These are phyloP conservation scores for Tricholoma saponaceum DNA, from an alignment of 768 basidiomycete species.

Conservation along the genomic window DNA sequence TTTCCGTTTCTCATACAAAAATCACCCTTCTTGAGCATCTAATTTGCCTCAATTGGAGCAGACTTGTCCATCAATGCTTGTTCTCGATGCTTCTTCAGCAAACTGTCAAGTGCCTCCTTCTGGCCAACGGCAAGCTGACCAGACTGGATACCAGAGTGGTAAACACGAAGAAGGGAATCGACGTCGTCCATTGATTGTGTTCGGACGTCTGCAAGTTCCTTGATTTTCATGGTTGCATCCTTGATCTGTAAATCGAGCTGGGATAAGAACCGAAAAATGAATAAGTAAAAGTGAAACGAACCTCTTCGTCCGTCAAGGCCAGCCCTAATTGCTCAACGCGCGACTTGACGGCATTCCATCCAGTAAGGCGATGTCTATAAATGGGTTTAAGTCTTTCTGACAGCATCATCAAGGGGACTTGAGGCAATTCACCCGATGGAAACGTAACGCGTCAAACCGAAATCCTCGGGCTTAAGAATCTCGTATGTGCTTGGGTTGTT, in stretches of 20 bases:
- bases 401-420: neutral
- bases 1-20: neutral
- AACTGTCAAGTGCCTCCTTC: conserved; percentile 82
- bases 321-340: conserved; percentile 97
- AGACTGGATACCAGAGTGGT: conserved; percentile 90
- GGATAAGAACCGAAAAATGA: conserved; percentile 2
- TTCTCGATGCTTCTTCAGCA: conserved; percentile 73
- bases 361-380: conserved; percentile 84
- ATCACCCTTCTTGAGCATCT: neutral
- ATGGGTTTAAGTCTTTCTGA: neutral
- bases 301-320: conserved; percentile 85
- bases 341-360: conserved; percentile 99
- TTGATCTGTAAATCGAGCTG: conserved; percentile 58
- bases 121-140: conserved; percentile 95
- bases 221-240: conserved; percentile 98
- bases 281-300: conserved; percentile 22
- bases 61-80: conserved; percentile 9
- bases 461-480: conserved; percentile 98
- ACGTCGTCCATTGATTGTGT: conserved; percentile 99
- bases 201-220: conserved; percentile 96
- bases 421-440: conserved; percentile 73
- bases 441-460: conserved; percentile 95
- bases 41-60: neutral
- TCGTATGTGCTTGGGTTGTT: conserved; percentile 99
- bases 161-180: conserved; percentile 92